These are phyloP conservation scores for Pseudophaeomoniella oleicola DNA, from an alignment of 2,329 filamentous ascomycete species.

Conservation along the genomic window DNA sequence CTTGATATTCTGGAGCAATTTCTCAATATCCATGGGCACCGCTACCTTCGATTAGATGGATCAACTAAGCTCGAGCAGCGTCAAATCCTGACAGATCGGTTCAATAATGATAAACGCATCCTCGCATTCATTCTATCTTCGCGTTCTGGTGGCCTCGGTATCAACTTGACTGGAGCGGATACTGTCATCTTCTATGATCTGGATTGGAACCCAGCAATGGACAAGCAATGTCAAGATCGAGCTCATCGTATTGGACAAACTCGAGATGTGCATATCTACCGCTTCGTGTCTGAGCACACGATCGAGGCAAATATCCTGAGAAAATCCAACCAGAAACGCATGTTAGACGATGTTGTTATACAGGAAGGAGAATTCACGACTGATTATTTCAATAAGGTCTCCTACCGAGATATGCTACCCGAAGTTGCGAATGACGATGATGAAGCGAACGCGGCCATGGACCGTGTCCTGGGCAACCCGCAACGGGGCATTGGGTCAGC, in stretches of 20 bases:
- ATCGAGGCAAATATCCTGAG: constrained; percentile 97
- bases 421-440: constrained; percentile 36
- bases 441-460: constrained; percentile 69
- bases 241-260: constrained; percentile 97
- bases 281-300: constrained; percentile 80
- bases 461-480: constrained; percentile 61
- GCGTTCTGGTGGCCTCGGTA: constrained; percentile 82
- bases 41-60: constrained; percentile 92
- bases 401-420: constrained; percentile 53
- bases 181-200: constrained; percentile 98
- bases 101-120: constrained; percentile 88
- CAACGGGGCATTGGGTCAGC: constrained; percentile 51
- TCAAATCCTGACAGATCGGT: constrained; percentile 87
- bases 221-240: constrained; percentile 96
- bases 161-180: constrained; percentile 92
- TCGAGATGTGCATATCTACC: constrained; percentile 94
- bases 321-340: constrained; percentile 92
- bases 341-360: constrained; percentile 95
- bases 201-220: constrained; percentile 99
- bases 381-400: constrained; percentile 75
- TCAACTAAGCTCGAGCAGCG: constrained; percentile 91
- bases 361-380: constrained; percentile 97
- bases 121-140: constrained; percentile 92
- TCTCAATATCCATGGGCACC: constrained; percentile 92
- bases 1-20: constrained; percentile 96